Evolutionary conservation across 2,329 filamentous ascomycete species (phyloP), one percentile per base, ranked within the genome.

Genomic region (Fonsecaea pugnacius): DNA sequence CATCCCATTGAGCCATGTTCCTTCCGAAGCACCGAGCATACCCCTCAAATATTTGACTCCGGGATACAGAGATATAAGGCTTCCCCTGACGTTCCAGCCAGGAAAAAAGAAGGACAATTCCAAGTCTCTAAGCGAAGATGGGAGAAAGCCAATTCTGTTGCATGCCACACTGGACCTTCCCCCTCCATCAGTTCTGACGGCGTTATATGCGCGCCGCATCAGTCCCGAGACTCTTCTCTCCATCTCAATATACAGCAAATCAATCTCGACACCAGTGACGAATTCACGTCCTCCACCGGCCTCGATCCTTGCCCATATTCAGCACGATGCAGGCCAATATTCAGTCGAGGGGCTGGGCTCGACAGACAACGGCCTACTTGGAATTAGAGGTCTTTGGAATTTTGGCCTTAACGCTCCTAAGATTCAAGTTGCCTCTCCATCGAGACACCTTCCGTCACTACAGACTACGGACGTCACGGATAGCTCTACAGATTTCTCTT

Each of bases 291-390:
- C 81, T 90, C 79, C 79, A 6, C 78, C 80, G 33, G 79, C 79
- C 18, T 78, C 78, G 30, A 70, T 81, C 43, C 72, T 81, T n/a
- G 75, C 78, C 1, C 78, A 80, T 62, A 65, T 81, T 32, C 79
- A 76, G 30, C 93, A 94, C 72, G 92, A 98, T 75, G 85, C 88
- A 21, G 92, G 92, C 30, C 91, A 90, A 72, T 98, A 94, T 77
- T 92, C 89, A 61, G 84, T 94, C 0, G 95, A 99, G 74, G 94
- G 92, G 27, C 83, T 99, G 27, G 94, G 92, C 68, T 96, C 92
- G 56, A 96, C 94, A 0, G 95, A 98, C 73, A 96, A 93, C 33
- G 91, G 92, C 0, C 82, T 99, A 9, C 83, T 99, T 70, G 95
- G 95, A 14, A 80, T 96, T 66, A 86, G 94, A 30, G 95, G 92